These are phyloP conservation scores for Sonneratia caseolaris DNA, from an alignment of 345 rosid genomes.

Conservation along the genomic window DNA sequence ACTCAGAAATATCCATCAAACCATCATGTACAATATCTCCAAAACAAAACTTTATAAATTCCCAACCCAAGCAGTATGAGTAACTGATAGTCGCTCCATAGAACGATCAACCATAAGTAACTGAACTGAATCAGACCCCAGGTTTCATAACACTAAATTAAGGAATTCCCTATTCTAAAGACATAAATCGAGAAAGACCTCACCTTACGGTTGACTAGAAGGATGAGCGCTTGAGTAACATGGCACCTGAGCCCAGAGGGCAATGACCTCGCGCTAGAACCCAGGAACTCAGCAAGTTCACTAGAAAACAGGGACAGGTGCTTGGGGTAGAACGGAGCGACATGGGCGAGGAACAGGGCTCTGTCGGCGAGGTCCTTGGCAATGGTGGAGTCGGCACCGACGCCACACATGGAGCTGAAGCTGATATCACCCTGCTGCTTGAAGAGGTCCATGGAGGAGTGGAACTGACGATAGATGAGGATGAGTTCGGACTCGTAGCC, in stretches of 20 bases:
- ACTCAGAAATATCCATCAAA: not conserved
- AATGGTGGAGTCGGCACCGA: constrained; percentile 50
- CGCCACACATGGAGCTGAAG: constrained; percentile 58
- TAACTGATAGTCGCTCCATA: not conserved
- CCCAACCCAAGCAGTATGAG: not conserved
- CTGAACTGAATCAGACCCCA: not conserved
- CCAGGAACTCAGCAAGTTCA: constrained; percentile 63
- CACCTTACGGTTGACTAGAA: constrained; percentile 66
- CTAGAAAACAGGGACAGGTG: constrained; percentile 54
- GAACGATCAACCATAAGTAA: not conserved
- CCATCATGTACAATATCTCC: not conserved
- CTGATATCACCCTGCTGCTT: constrained; percentile 67
- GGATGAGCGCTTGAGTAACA: constrained; percentile 63
- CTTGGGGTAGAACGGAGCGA: constrained; percentile 68
- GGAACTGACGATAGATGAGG: constrained; percentile 65
- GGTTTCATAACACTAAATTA: not conserved
- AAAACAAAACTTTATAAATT: not conserved
- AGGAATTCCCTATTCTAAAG: not conserved
- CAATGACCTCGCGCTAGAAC: constrained; percentile 44
- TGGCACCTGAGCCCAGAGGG: constrained; percentile 76
- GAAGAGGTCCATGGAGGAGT: constrained; percentile 69
- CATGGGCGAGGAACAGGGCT: constrained; percentile 69
- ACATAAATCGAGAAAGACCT: not conserved
- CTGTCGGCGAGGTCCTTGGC: constrained; percentile 77
- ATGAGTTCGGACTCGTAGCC: constrained; percentile 70